Percentiles rank a stretch among this genome's conserved stretches.
Conservation (phyloP, 2,329 filamentous ascomycete genomes). For the Claviceps monticola region DNA sequence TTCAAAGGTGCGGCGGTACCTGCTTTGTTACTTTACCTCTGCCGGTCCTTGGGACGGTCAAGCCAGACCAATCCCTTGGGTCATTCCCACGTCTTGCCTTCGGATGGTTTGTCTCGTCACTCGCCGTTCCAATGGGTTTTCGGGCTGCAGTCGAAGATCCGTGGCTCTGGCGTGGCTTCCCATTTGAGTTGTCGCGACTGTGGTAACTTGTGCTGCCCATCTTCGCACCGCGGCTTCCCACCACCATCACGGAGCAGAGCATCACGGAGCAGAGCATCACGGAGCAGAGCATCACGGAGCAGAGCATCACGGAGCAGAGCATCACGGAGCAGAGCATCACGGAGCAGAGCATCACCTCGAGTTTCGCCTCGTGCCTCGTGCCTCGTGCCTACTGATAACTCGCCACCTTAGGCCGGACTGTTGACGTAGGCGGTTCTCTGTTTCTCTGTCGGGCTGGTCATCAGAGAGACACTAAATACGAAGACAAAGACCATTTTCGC, state of each 20-base stretch:
- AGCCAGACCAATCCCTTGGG: background rate
- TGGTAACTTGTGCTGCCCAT: background rate
- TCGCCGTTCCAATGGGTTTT: background rate
- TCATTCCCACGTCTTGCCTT: background rate
- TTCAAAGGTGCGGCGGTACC: background rate
- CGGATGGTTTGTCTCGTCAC: no score
- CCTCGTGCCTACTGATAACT: background rate
- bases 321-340: no score
- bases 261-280: no score
- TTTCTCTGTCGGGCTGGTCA: background rate
- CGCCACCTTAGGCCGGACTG: slow-evolving; percentile 3
- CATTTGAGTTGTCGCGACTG: background rate
- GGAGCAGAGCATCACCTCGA: slow-evolving; percentile 5
- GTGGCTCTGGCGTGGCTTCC: background rate
- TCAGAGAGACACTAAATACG: no score
- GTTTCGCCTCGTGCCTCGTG: background rate
- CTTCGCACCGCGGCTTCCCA: background rate
- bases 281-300: no score
- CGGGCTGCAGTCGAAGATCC: background rate
- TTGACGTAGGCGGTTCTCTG: slow-evolving; percentile 18
- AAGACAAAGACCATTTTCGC: no score
- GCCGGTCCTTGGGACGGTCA: background rate
- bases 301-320: no score
- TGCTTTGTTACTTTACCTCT: background rate
- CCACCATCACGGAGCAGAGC: background rate